Evolutionary conservation across 768 basidiomycete species (phyloP).

Genomic region (Trametes gibbosa): DNA sequence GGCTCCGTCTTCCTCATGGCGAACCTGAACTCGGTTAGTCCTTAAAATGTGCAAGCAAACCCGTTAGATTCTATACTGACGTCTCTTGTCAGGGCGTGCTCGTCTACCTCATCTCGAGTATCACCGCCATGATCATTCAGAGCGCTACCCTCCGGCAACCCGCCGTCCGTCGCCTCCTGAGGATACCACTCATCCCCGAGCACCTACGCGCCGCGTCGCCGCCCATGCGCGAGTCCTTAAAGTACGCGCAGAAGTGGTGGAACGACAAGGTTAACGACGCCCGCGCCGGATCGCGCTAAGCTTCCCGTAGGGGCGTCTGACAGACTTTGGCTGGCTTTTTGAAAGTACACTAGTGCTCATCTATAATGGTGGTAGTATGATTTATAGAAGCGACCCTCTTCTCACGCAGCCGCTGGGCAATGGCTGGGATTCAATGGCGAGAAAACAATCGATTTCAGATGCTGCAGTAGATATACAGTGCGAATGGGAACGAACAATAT

Average conservation of each 20-base stretch:
- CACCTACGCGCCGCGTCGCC: slow-evolving; percentile 25
- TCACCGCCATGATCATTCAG: slow-evolving; percentile 46
- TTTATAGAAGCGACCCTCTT: slow-evolving; percentile 9
- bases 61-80: neutral
- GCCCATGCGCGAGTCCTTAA: slow-evolving; percentile 26
- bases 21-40: slow-evolving; percentile 64
- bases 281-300: neutral
- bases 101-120: slow-evolving; percentile 55
- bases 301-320: no score
- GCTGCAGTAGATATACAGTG: slow-evolving; percentile 16
- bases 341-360: slow-evolving; percentile 15
- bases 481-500: slow-evolving; percentile 1
- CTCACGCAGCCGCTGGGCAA: no score
- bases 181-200: slow-evolving; percentile 30
- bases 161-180: slow-evolving; percentile 38
- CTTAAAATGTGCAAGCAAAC: neutral
- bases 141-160: slow-evolving; percentile 42
- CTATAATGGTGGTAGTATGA: slow-evolving; percentile 7
- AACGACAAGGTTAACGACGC: slow-evolving; percentile 15
- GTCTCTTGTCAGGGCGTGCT: slow-evolving; percentile 46
- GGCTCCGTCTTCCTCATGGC: slow-evolving; percentile 49
- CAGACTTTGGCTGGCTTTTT: no score
- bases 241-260: slow-evolving; percentile 21
- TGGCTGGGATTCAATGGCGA: no score
- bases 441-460: neutral